Percentiles rank a stretch among this genome's conserved stretches.
These are phyloP conservation scores for Luvunga scandens DNA, from an alignment of 345 rosid species.

Conservation along the genomic window DNA sequence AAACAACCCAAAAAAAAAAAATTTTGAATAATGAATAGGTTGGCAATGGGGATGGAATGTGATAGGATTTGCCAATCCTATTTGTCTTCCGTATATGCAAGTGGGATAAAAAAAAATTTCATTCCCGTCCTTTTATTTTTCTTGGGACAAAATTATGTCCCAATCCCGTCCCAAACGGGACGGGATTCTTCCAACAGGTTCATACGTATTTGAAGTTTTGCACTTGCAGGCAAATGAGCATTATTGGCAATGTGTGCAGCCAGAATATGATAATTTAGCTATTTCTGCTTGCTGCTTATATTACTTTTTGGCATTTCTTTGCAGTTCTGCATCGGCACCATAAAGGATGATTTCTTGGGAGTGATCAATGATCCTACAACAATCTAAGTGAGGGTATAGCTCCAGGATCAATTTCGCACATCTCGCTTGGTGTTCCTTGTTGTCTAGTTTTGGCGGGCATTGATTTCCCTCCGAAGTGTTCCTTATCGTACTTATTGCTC, in stretches of 20 bases:
- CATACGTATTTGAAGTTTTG: background rate
- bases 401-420: background rate
- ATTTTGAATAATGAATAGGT: background rate
- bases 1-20: background rate
- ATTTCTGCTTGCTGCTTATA: background rate
- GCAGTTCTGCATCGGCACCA: slow-evolving; percentile 97
- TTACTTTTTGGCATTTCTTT: slow-evolving; percentile 10
- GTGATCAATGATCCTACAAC: slow-evolving; percentile 86
- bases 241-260: too few relatives aligned
- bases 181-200: too few relatives aligned
- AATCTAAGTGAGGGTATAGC: slow-evolving; percentile 32
- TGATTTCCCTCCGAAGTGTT: background rate
- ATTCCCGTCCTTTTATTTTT: too few relatives aligned
- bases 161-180: too few relatives aligned
- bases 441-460: background rate
- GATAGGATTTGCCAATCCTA: too few relatives aligned
- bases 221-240: background rate
- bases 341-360: slow-evolving; percentile 91
- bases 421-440: background rate
- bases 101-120: too few relatives aligned
- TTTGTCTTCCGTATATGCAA: too few relatives aligned
- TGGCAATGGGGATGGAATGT: too few relatives aligned
- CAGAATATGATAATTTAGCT: background rate
- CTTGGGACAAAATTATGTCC: too few relatives aligned
- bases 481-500: background rate